A percentile compares a stretch with the other conserved stretches of the same genome.
Conservation (phyloP, 1,139 yeast species). For the Suhomyces panamericanus region DNA sequence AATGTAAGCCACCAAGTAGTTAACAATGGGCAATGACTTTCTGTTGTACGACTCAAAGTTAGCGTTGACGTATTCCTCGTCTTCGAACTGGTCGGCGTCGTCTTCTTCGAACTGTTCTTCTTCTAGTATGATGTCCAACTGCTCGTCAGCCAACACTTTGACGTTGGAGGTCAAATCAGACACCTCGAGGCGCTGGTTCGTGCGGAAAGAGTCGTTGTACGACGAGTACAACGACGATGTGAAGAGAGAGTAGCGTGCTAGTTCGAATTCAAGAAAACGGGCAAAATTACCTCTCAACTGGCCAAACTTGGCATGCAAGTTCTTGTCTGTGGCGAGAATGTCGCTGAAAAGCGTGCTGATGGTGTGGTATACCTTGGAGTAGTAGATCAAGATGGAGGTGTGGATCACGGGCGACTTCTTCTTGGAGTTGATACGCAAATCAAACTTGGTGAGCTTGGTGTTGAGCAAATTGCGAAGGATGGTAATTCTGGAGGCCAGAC, state of each 20-base stretch:
- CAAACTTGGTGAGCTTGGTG: constrained; percentile 29
- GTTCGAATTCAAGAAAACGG: constrained; percentile 24
- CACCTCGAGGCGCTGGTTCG: constrained; percentile 17
- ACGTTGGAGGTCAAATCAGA: constrained; percentile 4
- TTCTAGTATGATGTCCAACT: constrained; percentile 15
- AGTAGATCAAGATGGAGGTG: constrained; percentile 34
- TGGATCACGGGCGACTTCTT: constrained; percentile 17
- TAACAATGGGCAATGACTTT: constrained; percentile 33
- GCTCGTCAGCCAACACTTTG: constrained; percentile 17
- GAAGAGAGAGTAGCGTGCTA: constrained; percentile 25
- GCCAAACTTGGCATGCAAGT: constrained; percentile 21
- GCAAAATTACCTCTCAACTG: constrained; percentile 28
- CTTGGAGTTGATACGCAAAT: constrained; percentile 21
- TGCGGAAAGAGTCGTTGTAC: constrained; percentile 19
- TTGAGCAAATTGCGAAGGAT: constrained; percentile 33
- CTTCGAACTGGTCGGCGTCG: constrained; percentile 10
- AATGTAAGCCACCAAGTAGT: constrained; percentile 35
- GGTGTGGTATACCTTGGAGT: constrained; percentile 38
- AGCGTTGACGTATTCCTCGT: constrained; percentile 16
- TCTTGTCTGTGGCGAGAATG: constrained; percentile 20
- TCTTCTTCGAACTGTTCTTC: constrained; percentile 17
- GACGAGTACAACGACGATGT: constrained; percentile 13
- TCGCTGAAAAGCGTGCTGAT: constrained; percentile 28
- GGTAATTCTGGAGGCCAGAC: constrained; percentile 18
- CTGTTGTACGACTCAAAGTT: constrained; percentile 20